Percentiles rank a stretch among this genome's conserved stretches.
Evolutionary conservation across 2,329 filamentous ascomycete genomes (phyloP).

Genomic region (Coniochaeta ligniaria): DNA sequence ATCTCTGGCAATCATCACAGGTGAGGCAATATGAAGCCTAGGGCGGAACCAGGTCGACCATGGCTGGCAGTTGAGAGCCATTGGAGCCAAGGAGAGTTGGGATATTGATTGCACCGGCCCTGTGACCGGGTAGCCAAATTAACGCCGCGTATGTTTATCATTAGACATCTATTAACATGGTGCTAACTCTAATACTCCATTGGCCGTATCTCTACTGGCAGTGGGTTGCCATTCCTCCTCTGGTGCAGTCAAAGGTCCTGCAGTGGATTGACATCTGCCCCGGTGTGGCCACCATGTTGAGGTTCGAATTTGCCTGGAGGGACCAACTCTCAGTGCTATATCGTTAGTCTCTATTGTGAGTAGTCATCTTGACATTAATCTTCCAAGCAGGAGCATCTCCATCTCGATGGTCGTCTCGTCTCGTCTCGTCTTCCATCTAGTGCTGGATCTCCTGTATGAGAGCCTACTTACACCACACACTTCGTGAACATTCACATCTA

Average conservation of each 20-base stretch:
- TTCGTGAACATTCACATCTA: too few species aligned
- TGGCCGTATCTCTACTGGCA: neutral
- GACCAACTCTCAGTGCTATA: too few species aligned
- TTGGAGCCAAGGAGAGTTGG: neutral
- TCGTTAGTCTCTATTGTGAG: too few species aligned
- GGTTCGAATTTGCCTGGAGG: too few species aligned
- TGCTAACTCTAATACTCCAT: neutral
- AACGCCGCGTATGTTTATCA: neutral
- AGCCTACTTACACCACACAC: too few species aligned
- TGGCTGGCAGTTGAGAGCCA: neutral
- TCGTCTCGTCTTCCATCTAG: too few species aligned
- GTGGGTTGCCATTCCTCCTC: neutral
- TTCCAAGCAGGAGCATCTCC: too few species aligned
- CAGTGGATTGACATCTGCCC: neutral
- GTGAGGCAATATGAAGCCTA: neutral
- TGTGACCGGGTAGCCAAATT: neutral
- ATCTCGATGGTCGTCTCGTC: too few species aligned
- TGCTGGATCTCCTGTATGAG: too few species aligned
- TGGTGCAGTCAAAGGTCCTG: neutral
- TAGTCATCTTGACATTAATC: too few species aligned
- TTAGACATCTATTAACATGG: neutral
- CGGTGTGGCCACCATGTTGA: neutral
- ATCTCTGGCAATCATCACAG: neutral
- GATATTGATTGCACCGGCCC: neutral
- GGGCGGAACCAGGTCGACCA: neutral